These are phyloP conservation scores for Atkinsonella hypoxylon DNA, from an alignment of 2,329 filamentous ascomycete genomes.

Conservation along the genomic window DNA sequence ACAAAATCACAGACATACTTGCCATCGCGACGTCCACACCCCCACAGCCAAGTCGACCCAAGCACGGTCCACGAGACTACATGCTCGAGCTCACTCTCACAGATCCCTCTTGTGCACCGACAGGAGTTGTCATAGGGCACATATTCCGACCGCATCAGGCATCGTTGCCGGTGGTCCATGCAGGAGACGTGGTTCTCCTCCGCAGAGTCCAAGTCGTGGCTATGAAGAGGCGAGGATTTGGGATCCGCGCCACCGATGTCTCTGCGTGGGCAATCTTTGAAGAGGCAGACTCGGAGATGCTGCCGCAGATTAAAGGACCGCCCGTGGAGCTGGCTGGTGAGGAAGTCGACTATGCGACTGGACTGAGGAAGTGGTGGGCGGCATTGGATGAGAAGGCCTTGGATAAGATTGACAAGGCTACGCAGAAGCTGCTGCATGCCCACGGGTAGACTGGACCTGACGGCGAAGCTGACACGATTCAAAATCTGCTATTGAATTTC, in stretches of 20 bases:
- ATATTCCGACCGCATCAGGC: conserved; percentile 47
- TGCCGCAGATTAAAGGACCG: conserved; percentile 45
- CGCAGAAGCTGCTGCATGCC: conserved; percentile 16
- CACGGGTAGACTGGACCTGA: background rate
- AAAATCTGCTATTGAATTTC: no score
- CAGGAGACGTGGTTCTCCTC: conserved; percentile 47
- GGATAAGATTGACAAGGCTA: conserved; percentile 37
- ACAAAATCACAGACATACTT: conserved; percentile 39
- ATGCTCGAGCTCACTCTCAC: conserved; percentile 45
- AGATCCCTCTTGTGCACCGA: conserved; percentile 41
- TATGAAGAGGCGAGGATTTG: conserved; percentile 42
- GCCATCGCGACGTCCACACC: conserved; percentile 41
- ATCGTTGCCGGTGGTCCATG: conserved; percentile 40
- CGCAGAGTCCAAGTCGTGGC: conserved; percentile 42
- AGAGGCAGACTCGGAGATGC: conserved; percentile 22
- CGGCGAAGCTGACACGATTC: no score
- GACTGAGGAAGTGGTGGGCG: conserved; percentile 37
- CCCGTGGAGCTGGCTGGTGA: conserved; percentile 42
- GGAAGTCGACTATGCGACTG: conserved; percentile 37
- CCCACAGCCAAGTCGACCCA: conserved; percentile 39
- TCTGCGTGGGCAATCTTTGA: conserved; percentile 54
- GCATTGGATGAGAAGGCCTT: conserved; percentile 33
- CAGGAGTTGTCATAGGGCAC: conserved; percentile 39
- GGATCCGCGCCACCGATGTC: conserved; percentile 38
- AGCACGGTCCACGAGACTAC: conserved; percentile 46